Conservation (phyloP, 2,329 filamentous ascomycete genomes). For the Cladophialophora psammophila region DNA sequence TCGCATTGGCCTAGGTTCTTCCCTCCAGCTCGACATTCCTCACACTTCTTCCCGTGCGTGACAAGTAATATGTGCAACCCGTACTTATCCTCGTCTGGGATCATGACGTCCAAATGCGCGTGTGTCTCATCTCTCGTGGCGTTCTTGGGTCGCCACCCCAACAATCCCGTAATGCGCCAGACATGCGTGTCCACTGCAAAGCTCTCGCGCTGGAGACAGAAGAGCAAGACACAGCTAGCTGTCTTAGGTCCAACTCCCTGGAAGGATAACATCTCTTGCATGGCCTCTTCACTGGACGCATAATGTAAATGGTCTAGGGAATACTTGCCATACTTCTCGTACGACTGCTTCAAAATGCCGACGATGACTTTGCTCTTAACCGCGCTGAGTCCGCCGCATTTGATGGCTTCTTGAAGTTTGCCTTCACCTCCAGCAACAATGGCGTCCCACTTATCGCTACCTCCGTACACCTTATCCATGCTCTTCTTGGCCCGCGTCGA, state of each 20-base stretch:
- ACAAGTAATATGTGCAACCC: slow-evolving; percentile 68
- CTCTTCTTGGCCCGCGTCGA: slow-evolving; percentile 76
- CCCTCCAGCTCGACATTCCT: slow-evolving; percentile 62
- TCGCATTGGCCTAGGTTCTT: slow-evolving; percentile 68
- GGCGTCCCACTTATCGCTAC: slow-evolving; percentile 58
- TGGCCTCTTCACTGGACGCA: slow-evolving; percentile 62
- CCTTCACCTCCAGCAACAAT: slow-evolving; percentile 54
- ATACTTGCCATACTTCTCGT: slow-evolving; percentile 41
- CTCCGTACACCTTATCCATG: slow-evolving; percentile 72
- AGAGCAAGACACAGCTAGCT: slow-evolving; percentile 69
- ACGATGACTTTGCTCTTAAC: slow-evolving; percentile 59
- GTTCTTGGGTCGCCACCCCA: slow-evolving; percentile 65
- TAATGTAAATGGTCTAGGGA: slow-evolving; percentile 65
- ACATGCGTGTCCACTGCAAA: slow-evolving; percentile 74
- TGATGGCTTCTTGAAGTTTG: slow-evolving; percentile 52
- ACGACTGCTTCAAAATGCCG: slow-evolving; percentile 38
- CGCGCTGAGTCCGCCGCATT: slow-evolving; percentile 70
- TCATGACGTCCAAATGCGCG: slow-evolving; percentile 65
- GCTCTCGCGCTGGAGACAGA: slow-evolving; percentile 68
- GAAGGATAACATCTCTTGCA: slow-evolving; percentile 64
- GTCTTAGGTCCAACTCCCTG: slow-evolving; percentile 73
- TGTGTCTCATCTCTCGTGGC: slow-evolving; percentile 42
- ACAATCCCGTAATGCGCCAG: slow-evolving; percentile 67
- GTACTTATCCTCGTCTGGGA: slow-evolving; percentile 70
- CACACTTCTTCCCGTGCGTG: slow-evolving; percentile 68